Evolutionary conservation across 2,329 filamentous ascomycete species (phyloP).

Genomic region (Trichophyton equinum): DNA sequence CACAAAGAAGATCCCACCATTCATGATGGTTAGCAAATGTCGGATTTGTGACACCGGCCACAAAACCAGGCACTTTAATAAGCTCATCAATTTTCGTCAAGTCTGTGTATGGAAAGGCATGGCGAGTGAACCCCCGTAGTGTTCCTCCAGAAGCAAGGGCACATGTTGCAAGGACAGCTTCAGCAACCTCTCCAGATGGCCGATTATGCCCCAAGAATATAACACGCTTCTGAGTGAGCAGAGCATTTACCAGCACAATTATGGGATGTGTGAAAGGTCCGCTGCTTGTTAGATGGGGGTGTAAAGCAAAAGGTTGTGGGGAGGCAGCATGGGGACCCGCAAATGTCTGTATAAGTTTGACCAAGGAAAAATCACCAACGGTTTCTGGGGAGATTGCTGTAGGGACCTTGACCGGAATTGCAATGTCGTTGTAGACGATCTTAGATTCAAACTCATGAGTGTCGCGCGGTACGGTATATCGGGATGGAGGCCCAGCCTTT

Average conservation of each 20-base stretch:
- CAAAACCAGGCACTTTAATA: constrained; percentile 90
- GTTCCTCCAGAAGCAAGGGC: constrained; percentile 83
- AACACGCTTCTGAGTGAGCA: constrained; percentile 90
- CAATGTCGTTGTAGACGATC: constrained; percentile 91
- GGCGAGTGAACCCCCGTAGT: constrained; percentile 84
- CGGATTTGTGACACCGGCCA: constrained; percentile 93
- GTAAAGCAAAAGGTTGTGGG: constrained; percentile 71
- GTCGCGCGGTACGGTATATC: constrained; percentile 72
- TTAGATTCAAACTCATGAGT: constrained; percentile 96
- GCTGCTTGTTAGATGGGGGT: constrained; percentile 86
- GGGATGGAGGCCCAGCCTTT: constrained; percentile 50
- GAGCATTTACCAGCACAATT: constrained; percentile 84
- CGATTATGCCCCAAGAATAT: constrained; percentile 93
- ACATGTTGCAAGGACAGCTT: constrained; percentile 95
- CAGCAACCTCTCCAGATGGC: constrained; percentile 88
- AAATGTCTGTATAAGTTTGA: constrained; percentile 95
- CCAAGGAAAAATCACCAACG: constrained; percentile 91
- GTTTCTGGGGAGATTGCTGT: constrained; percentile 89
- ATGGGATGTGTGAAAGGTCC: constrained; percentile 85
- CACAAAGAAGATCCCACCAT: constrained; percentile 97
- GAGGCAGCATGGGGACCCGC: constrained; percentile 68
- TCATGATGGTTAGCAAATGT: constrained; percentile 89
- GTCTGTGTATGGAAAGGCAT: constrained; percentile 97
- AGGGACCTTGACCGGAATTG: constrained; percentile 91
- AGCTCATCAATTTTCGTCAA: constrained; percentile 95